A percentile compares a stretch with the other conserved stretches of the same genome.
phyloP scores from a whole-genome alignment of 2,329 filamentous ascomycete genomes.

The Neofusicoccum sp. region DNA sequence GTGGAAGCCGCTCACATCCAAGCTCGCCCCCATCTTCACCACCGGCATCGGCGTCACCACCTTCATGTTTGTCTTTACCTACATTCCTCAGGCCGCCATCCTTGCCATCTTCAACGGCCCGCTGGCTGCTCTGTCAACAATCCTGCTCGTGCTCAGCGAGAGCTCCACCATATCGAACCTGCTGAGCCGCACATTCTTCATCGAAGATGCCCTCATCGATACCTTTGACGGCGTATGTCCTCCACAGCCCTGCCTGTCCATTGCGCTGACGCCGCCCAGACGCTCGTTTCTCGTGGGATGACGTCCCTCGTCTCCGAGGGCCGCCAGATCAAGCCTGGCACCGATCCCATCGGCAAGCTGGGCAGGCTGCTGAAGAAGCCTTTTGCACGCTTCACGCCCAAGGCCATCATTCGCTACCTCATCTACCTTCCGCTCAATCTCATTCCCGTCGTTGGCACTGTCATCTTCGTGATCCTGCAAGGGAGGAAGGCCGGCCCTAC shows the following conservation, averaged over 20 bases:
- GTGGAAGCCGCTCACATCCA: conserved; percentile 59
- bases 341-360: conserved; percentile 54
- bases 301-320: conserved; percentile 69
- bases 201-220: conserved; percentile 80
- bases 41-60: conserved; percentile 71
- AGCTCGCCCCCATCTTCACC: conserved; percentile 60
- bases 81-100: conserved; percentile 78
- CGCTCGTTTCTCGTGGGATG: conserved; percentile 54
- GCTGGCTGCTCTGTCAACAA: conserved; percentile 69
- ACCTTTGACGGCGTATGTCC: conserved; percentile 72
- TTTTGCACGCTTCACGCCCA: conserved; percentile 52
- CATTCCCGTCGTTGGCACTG: conserved; percentile 83
- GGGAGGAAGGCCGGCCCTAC: conserved; percentile 52
- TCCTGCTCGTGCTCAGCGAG: conserved; percentile 61
- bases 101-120: conserved; percentile 84
- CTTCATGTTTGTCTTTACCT: conserved; percentile 85
- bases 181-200: conserved; percentile 67
- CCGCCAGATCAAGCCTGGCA: conserved; percentile 63
- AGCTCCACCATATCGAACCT: conserved; percentile 51
- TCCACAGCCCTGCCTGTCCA: not conserved
- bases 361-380: conserved; percentile 58
- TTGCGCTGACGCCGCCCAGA: conserved; percentile 25
- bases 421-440: conserved; percentile 91
- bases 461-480: conserved; percentile 76
- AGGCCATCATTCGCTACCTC: conserved; percentile 70